Base-by-base conservation (phyloP, 768 basidiomycete species). In the Pholiota molesta region DNA sequence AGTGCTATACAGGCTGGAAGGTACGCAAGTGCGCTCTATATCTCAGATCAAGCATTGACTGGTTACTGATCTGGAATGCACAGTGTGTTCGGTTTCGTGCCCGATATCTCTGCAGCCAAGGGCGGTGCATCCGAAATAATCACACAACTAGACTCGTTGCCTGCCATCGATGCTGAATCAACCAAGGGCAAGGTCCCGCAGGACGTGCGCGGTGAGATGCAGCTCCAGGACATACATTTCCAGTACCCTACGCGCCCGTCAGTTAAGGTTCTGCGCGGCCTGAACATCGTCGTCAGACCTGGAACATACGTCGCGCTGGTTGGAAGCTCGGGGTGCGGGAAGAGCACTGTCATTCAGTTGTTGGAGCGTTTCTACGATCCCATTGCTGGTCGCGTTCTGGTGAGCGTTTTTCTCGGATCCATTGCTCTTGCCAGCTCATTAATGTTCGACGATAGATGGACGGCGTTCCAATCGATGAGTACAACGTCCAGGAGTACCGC, bases 361-460 rank as follows among this genome's bases (percentile, higher is more conserved):
- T 85, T 93, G 54, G 92, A 94, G 69, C 84, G 91, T n/a, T 94
- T 94, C 80, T 94, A 94, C 70, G 90, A 94, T 71, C 87, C 92
- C 14, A 75, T 91, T 23, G 84, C 85, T 19, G 92, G 92, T 57
- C 79, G 83, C 23, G 79, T 94, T 56, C 84, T 85, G 62, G 85
- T 88, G 70, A 64, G 85, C 73, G 0, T 13, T 49, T 26, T 1
- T 52, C 51, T 63, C 42, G 47, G n/a, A 28, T 23, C 1, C 10
- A 14, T 19, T 54, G 31, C 16, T 31, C 2, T n/a, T 19, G 21
- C 14, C 52, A 28, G 47, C 5, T 19, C 45, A 19, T 47, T 26
- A 35, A 49, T 56, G 31, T 37, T 35, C 6, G 37, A 23, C 10
- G 19, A 26, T 44, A 88, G 85, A 80, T 95, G 45, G 94, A 96